A percentile compares a stretch with the other conserved stretches of the same genome.
Conservation (phyloP, 257 asterid genomes). For the Solanum corneliomulleri region DNA sequence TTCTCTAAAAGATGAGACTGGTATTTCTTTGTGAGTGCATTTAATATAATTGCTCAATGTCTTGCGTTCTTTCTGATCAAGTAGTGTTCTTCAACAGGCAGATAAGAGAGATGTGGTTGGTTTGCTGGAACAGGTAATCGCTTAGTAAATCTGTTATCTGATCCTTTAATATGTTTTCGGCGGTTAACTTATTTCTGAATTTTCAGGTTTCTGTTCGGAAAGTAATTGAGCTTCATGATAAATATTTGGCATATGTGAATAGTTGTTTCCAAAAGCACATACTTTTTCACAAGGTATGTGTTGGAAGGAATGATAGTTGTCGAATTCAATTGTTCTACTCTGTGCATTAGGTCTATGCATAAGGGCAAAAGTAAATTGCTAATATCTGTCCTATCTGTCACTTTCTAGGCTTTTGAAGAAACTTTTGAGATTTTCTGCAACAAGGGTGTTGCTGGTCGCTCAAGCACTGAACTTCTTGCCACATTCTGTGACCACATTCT, state of each 20-base stretch:
- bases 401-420: conserved; percentile 82
- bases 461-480: conserved; percentile 95
- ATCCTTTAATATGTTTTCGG: background rate
- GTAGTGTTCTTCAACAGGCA: conserved; percentile 42
- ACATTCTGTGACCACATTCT: conserved; percentile 94
- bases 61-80: conserved; percentile 2
- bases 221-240: conserved; percentile 92
- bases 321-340: background rate
- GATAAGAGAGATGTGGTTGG: conserved; percentile 87
- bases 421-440: conserved; percentile 96
- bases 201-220: conserved; percentile 82
- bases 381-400: background rate
- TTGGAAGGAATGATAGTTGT: background rate
- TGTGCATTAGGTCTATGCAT: background rate
- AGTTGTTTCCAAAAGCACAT: conserved; percentile 82
- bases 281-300: conserved; percentile 91
- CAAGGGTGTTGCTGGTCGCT: conserved; percentile 96
- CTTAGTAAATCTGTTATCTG: background rate
- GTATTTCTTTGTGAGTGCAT: background rate
- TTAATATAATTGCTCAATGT: background rate
- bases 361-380: background rate
- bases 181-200: background rate
- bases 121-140: conserved; percentile 82
- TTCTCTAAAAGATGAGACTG: background rate
- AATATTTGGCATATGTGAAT: conserved; percentile 80